A percentile compares a stretch with the other conserved stretches of the same genome.
These are phyloP conservation scores for Podaxis carcinomalis DNA, from an alignment of 768 basidiomycete genomes.

Conservation along the genomic window DNA sequence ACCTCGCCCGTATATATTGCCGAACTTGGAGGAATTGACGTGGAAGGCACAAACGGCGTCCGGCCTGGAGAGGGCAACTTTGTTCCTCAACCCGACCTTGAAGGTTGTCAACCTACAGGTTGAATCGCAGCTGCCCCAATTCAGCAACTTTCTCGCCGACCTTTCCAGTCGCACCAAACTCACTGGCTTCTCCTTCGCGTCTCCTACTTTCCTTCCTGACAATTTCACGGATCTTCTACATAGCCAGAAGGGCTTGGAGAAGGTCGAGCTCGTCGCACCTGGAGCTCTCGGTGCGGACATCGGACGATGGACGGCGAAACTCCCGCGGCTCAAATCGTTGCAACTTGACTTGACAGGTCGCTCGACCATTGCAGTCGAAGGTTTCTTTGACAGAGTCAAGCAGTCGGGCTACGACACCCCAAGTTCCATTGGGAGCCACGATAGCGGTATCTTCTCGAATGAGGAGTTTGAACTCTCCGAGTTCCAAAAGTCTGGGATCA, in stretches of 20 bases:
- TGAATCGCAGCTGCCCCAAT: constrained; percentile 49
- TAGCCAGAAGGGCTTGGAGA: constrained; percentile 57
- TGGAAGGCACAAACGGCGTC: constrained; percentile 70
- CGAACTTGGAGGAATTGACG: constrained; percentile 61
- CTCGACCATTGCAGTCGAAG: constrained; percentile 66
- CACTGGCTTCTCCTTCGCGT: constrained; percentile 64
- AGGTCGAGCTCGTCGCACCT: constrained; percentile 63
- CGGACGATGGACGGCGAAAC: constrained; percentile 69
- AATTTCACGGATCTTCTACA: constrained; percentile 63
- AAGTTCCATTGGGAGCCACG: constrained; percentile 59
- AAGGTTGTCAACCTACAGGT: constrained; percentile 61
- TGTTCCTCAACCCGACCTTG: constrained; percentile 66
- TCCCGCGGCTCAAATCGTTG: constrained; percentile 58
- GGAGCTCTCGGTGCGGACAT: constrained; percentile 67
- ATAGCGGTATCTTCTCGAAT: constrained; percentile 75
- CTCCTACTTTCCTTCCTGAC: constrained; percentile 67
- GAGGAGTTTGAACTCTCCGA: constrained; percentile 77
- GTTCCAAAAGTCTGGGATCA: constrained; percentile 64
- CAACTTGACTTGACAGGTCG: constrained; percentile 71
- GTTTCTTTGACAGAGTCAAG: constrained; percentile 71
- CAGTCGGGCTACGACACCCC: constrained; percentile 71
- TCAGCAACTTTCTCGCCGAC: constrained; percentile 59
- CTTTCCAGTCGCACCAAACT: constrained; percentile 61
- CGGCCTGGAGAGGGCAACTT: constrained; percentile 57
- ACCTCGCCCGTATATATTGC: constrained; percentile 62